Conservation (phyloP, 2,329 filamentous ascomycete species). For the Fusarium bulbicola region DNA sequence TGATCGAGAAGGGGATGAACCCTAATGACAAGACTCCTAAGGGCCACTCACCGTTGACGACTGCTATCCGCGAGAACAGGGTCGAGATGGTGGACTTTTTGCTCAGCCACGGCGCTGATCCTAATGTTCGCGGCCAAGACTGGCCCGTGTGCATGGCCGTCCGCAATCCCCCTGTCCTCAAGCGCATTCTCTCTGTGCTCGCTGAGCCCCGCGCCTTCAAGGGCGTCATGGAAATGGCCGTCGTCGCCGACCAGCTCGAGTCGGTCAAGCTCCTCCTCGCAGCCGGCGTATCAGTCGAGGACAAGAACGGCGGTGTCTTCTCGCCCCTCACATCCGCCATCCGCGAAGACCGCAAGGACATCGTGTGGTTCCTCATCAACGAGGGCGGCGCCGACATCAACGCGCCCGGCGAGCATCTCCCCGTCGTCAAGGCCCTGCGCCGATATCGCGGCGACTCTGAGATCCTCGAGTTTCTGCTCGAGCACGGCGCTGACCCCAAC, state of each 20-base stretch:
- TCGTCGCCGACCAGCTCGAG: conserved; percentile 72
- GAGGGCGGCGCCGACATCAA: conserved; percentile 72
- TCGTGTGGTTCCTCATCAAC: conserved; percentile 68
- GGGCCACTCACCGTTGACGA: conserved; percentile 70
- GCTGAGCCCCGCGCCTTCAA: conserved; percentile 69
- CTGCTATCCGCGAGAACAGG: conserved; percentile 69
- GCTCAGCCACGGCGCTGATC: conserved; percentile 67
- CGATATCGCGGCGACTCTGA: conserved; percentile 65
- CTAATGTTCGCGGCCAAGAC: conserved; percentile 70
- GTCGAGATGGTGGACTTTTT: conserved; percentile 68
- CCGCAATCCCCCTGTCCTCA: conserved; percentile 66
- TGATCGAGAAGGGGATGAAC: conserved; percentile 67
- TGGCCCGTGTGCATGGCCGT: conserved; percentile 79
- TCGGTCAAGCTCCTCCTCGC: conserved; percentile 71
- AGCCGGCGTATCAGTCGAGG: conserved; percentile 73
- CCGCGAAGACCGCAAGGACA: conserved; percentile 68
- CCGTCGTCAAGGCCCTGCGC: conserved; percentile 74
- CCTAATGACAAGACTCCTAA: conserved; percentile 67
- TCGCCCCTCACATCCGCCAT: conserved; percentile 74
- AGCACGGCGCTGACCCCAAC: conserved; percentile 73
- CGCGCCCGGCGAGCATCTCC: conserved; percentile 74
- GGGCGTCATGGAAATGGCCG: conserved; percentile 74
- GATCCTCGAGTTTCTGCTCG: conserved; percentile 70
- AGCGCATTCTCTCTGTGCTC: conserved; percentile 65
- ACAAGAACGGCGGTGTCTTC: conserved; percentile 78